Evolutionary conservation across 164 flowering plant genomes (phyloP).

Genomic region (Annona cherimola): DNA sequence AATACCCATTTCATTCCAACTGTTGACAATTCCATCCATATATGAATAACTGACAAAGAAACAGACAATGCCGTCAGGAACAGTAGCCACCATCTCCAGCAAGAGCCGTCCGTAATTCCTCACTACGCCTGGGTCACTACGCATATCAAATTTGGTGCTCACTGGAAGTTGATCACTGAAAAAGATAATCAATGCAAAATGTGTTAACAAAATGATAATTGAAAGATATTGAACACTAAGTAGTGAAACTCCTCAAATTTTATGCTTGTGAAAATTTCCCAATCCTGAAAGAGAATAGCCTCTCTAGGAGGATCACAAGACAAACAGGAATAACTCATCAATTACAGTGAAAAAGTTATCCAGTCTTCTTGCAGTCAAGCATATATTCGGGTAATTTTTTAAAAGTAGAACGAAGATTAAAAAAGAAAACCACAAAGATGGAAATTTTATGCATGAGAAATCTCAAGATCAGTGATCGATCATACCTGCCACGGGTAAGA

Average conservation of each 20-base stretch:
- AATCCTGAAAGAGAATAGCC: background rate
- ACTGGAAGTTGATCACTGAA: conserved; percentile 98
- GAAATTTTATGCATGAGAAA: background rate
- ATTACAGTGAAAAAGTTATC: background rate
- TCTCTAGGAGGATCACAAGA: background rate
- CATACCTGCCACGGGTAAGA: conserved; percentile 96
- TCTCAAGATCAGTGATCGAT: background rate
- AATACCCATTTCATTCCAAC: conserved; percentile 91
- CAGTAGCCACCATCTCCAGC: conserved; percentile 95
- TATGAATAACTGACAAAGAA: conserved; percentile 99
- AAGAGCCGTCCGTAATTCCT: conserved; percentile 96
- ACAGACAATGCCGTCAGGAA: conserved; percentile 98
- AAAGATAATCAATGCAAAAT: conserved; percentile 1
- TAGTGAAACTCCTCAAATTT: background rate
- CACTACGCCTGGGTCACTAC: conserved; percentile 96
- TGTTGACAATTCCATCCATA: conserved; percentile 94
- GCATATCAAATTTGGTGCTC: conserved; percentile 96
- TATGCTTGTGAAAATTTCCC: background rate
- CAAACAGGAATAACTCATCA: background rate
- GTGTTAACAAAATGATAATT: background rate
- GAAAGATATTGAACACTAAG: background rate
- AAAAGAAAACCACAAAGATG: background rate
- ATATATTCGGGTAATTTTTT: background rate
- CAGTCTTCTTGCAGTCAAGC: background rate
- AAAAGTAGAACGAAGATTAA: background rate